Percentiles rank a stretch among this genome's conserved stretches.
These are phyloP conservation scores for Closterium sp. DNA, from an alignment of 139 green algal species.

Conservation along the genomic window DNA sequence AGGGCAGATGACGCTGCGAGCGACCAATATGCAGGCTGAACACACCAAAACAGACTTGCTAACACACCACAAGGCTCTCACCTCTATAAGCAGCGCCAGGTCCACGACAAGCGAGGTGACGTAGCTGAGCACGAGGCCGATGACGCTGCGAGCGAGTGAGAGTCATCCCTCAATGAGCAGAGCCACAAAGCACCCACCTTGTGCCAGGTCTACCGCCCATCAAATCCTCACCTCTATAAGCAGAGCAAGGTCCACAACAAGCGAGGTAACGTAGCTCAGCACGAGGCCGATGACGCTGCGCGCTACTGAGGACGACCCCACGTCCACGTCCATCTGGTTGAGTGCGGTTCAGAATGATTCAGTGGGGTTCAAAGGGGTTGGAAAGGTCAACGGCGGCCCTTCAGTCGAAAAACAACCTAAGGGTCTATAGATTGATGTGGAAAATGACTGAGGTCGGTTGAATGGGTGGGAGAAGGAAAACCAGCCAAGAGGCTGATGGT, in stretches of 20 bases:
- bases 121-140: neutral
- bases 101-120: neutral
- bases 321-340: constrained; percentile 41
- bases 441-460: too few relatives aligned
- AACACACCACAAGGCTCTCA: neutral
- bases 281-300: constrained; percentile 36
- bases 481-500: neutral
- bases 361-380: neutral
- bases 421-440: too few relatives aligned
- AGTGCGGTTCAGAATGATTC: too few relatives aligned
- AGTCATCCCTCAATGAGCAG: too few relatives aligned
- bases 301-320: constrained; percentile 41
- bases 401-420: too few relatives aligned
- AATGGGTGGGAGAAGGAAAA: neutral
- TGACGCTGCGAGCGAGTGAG: neutral
- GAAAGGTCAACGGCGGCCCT: neutral
- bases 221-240: constrained; percentile 24
- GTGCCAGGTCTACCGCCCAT: too few relatives aligned
- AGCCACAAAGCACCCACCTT: too few relatives aligned
- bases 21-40: too few relatives aligned
- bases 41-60: neutral
- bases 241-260: constrained; percentile 37
- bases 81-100: neutral
- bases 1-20: neutral
- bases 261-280: constrained; percentile 24